Conservation (phyloP, 1,139 yeast species). For the Lodderomyces orthopsilosis region DNA sequence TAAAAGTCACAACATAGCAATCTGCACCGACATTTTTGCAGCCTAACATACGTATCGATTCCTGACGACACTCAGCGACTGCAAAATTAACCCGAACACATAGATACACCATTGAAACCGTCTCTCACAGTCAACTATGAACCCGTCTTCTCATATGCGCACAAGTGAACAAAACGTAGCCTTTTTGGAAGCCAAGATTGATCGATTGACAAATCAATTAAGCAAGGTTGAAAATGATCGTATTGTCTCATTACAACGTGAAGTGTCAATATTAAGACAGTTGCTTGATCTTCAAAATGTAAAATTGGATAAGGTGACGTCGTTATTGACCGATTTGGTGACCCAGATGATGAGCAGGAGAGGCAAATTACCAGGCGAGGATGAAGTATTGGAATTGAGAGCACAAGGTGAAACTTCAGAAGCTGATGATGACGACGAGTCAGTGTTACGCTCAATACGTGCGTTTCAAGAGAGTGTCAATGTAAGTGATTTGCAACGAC, state of each 20-base stretch:
- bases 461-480: constrained; percentile 4
- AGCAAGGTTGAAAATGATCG: constrained; percentile 16
- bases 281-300: constrained; percentile 38
- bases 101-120: not conserved
- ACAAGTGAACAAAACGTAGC: not conserved
- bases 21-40: not conserved
- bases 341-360: constrained; percentile 29
- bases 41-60: too few species aligned
- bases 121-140: constrained; percentile 3
- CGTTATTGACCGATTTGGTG: constrained; percentile 20
- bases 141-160: constrained; percentile 3
- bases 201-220: constrained; percentile 13
- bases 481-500: constrained; percentile 4
- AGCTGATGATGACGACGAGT: constrained; percentile 17
- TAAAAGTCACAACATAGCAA: not conserved
- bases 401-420: constrained; percentile 23
- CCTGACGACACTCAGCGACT: not conserved
- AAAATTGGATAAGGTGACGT: constrained; percentile 40
- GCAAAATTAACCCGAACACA: too few species aligned
- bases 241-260: constrained; percentile 24
- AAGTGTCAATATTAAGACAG: constrained; percentile 35
- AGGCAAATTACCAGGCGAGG: constrained; percentile 19
- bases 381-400: constrained; percentile 25
- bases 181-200: constrained; percentile 12
- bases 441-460: constrained; percentile 9